Percentiles rank a stretch among this genome's conserved stretches.
Conservation (phyloP, 164 flowering plant species). For the Magnolia changhungtana region DNA sequence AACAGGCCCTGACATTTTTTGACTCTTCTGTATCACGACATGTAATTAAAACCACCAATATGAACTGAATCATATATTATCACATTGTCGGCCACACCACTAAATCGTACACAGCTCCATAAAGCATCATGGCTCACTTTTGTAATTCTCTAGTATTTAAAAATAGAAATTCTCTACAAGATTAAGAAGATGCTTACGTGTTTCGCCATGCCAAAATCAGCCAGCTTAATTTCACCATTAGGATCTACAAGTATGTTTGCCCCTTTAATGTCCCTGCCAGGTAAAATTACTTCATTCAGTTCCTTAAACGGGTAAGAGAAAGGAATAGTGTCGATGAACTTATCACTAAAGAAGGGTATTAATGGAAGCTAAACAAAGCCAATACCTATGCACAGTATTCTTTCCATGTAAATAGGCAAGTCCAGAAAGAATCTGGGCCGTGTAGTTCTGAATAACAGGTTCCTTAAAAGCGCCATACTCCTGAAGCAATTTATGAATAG, state of each 20-base stretch:
- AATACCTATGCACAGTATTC: slow-evolving; percentile 65
- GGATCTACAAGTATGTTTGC: slow-evolving; percentile 81
- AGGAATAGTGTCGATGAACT: background rate
- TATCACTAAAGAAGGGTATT: background rate
- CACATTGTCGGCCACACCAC: no score
- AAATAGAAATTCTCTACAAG: background rate
- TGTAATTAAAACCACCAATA: no score
- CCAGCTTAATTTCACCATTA: slow-evolving; percentile 64
- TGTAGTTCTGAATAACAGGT: slow-evolving; percentile 58
- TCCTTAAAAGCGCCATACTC: slow-evolving; percentile 72
- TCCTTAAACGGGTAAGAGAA: background rate
- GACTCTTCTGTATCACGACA: no score
- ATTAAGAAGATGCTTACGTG: slow-evolving; percentile 43
- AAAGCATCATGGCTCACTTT: no score
- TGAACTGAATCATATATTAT: no score
- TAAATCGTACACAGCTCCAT: no score
- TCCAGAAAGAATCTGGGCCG: slow-evolving; percentile 68
- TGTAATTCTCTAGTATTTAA: no score
- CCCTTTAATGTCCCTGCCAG: slow-evolving; percentile 74
- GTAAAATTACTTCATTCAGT: slow-evolving; percentile 1
- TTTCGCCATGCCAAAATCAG: slow-evolving; percentile 89
- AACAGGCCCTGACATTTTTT: no score
- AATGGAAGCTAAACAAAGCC: background rate
- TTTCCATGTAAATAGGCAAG: slow-evolving; percentile 71
- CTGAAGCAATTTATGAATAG: slow-evolving; percentile 70